phyloP scores from a whole-genome alignment of 2,329 filamentous ascomycete genomes.

The Mollisia scopiformis region DNA sequence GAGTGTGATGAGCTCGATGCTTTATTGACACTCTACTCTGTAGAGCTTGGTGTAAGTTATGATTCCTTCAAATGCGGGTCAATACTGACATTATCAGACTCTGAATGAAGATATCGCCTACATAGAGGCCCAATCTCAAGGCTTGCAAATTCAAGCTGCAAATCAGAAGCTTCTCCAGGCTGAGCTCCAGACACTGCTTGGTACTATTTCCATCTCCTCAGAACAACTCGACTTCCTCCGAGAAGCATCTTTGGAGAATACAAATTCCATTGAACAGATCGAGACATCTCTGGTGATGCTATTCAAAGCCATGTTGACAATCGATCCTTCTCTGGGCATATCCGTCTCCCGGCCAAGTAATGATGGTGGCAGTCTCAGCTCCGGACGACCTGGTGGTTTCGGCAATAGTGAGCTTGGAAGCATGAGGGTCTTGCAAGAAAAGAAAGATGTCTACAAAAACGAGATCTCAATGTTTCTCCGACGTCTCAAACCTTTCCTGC shows the following conservation, averaged over 20 bases:
- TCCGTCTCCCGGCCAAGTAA: slow-evolving; percentile 43
- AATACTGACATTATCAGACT: slow-evolving; percentile 59
- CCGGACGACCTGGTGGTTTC: slow-evolving; percentile 44
- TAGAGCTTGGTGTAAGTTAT: slow-evolving; percentile 80
- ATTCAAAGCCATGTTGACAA: slow-evolving; percentile 92
- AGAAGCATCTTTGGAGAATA: slow-evolving; percentile 71
- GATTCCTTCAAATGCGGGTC: slow-evolving; percentile 13
- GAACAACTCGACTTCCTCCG: slow-evolving; percentile 75
- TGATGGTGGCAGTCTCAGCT: slow-evolving; percentile 32
- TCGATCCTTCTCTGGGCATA: slow-evolving; percentile 76
- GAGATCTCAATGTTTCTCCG: slow-evolving; percentile 79
- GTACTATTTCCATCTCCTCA: slow-evolving; percentile 85
- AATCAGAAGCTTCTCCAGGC: slow-evolving; percentile 91
- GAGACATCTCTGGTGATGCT: slow-evolving; percentile 78
- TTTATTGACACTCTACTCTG: slow-evolving; percentile 88
- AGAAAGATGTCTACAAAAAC: slow-evolving; percentile 84
- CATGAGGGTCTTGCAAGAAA: slow-evolving; percentile 94
- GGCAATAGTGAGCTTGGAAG: slow-evolving; percentile 62
- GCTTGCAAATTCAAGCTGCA: slow-evolving; percentile 93
- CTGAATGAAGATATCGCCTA: slow-evolving; percentile 95
- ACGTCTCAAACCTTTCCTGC: slow-evolving; percentile 81
- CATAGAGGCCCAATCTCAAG: slow-evolving; percentile 96
- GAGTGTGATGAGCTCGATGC: slow-evolving; percentile 98
- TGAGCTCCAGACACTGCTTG: slow-evolving; percentile 85
- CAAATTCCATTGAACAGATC: slow-evolving; percentile 73